phyloP scores from a whole-genome alignment of 352 stramenopile species.

The Phytopythium delawarense region DNA sequence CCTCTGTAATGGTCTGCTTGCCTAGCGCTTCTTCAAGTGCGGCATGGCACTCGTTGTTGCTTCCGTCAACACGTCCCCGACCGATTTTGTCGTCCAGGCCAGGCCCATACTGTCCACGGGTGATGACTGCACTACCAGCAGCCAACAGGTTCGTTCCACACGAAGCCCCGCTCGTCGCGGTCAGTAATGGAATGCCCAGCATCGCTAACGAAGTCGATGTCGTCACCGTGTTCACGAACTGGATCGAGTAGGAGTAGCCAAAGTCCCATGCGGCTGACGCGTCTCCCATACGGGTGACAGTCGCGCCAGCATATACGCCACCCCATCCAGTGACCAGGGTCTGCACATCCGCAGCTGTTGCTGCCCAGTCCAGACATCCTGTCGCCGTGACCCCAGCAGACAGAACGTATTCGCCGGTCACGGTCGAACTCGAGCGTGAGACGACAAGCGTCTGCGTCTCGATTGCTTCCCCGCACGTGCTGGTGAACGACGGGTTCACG shows the following conservation, averaged over 20 bases:
- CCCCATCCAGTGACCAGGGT: slow-evolving; percentile 19
- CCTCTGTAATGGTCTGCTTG: slow-evolving; percentile 37
- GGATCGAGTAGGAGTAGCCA: slow-evolving; percentile 59
- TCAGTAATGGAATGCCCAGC: slow-evolving; percentile 36
- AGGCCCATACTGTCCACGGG: slow-evolving; percentile 46
- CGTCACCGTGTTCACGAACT: slow-evolving; percentile 45
- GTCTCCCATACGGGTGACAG: slow-evolving; percentile 39
- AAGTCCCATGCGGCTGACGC: slow-evolving; percentile 62
- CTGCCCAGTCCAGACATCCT: slow-evolving; percentile 39
- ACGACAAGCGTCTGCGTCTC: slow-evolving; percentile 67
- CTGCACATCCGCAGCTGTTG: slow-evolving; percentile 15
- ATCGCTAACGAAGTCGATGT: slow-evolving; percentile 27
- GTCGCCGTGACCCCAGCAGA: slow-evolving; percentile 16
- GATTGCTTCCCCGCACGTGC: slow-evolving; percentile 57
- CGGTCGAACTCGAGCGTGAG: slow-evolving; percentile 7
- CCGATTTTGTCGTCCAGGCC: slow-evolving; percentile 40
- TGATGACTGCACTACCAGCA: slow-evolving; percentile 16
- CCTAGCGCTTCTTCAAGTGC: slow-evolving; percentile 34
- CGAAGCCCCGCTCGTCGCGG: slow-evolving; percentile 14
- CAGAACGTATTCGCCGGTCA: slow-evolving; percentile 25
- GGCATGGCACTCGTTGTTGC: slow-evolving; percentile 52
- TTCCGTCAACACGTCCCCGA: slow-evolving; percentile 48
- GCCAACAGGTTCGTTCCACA: slow-evolving; percentile 20
- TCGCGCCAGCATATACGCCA: slow-evolving; percentile 22
- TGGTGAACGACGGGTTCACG: slow-evolving; percentile 81